Conservation (phyloP, 1,284 basidiomycete species). For the Austropuccinia psidii region DNA sequence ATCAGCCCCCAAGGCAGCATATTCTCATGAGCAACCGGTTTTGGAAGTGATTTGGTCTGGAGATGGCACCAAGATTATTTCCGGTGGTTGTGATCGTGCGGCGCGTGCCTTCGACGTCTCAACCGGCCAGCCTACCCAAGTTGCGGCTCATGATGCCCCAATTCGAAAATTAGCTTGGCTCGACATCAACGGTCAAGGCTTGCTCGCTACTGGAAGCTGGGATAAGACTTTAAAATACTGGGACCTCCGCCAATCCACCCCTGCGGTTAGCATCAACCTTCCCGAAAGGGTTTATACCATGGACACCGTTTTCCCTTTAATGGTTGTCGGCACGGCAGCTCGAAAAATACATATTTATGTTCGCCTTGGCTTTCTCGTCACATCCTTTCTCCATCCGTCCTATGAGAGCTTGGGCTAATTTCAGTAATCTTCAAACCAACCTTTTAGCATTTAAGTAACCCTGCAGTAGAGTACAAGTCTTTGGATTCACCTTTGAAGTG, state of each 20-base stretch:
- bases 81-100: conserved; percentile 69
- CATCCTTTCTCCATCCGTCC: neutral
- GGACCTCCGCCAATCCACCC: conserved; percentile 67
- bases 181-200: conserved; percentile 58
- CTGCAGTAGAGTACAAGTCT: conserved; percentile 43
- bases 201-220: conserved; percentile 80
- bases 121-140: conserved; percentile 57
- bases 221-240: conserved; percentile 93
- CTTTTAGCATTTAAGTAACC: conserved; percentile 52
- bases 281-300: conserved; percentile 84
- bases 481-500: conserved; percentile 77
- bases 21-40: conserved; percentile 72
- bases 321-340: conserved; percentile 91
- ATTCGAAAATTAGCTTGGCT: conserved; percentile 70
- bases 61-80: conserved; percentile 74
- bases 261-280: conserved; percentile 68
- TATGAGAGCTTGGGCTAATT: neutral
- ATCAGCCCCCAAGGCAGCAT: conserved; percentile 69
- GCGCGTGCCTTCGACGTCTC: conserved; percentile 70
- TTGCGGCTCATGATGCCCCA: conserved; percentile 75
- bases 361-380: conserved; percentile 50
- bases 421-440: conserved; percentile 2
- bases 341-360: conserved; percentile 67
- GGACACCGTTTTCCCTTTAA: conserved; percentile 73
- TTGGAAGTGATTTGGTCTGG: conserved; percentile 71